A percentile compares a stretch with the other conserved stretches of the same genome.
Conservation (phyloP, 208 protist species). For the Trypanosoma brucei region DNA sequence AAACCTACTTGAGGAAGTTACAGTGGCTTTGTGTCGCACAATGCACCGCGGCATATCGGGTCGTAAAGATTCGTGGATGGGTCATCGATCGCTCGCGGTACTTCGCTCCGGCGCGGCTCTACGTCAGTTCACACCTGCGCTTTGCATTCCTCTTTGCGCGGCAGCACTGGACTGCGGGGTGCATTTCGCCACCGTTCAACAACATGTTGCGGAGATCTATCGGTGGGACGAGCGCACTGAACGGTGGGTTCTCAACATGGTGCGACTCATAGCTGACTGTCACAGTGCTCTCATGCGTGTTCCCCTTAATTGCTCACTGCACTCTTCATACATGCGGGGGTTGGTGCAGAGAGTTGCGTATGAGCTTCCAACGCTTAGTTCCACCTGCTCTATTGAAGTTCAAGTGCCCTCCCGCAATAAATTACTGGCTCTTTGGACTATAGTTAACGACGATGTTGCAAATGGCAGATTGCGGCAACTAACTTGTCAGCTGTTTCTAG, state of each 20-base stretch:
- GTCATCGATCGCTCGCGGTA: slow-evolving; percentile 45
- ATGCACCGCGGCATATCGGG: slow-evolving; percentile 30
- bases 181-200: slow-evolving; percentile 46
- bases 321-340: background rate
- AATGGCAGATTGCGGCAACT: slow-evolving; percentile 33
- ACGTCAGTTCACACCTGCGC: slow-evolving; percentile 27
- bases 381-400: slow-evolving; percentile 18
- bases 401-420: slow-evolving; percentile 40
- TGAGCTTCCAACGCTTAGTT: background rate
- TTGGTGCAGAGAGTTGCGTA: slow-evolving; percentile 9
- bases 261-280: slow-evolving; percentile 25
- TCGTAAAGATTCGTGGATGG: slow-evolving; percentile 42
- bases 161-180: slow-evolving; percentile 47
- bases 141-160: slow-evolving; percentile 43
- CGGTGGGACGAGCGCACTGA: slow-evolving; percentile 10
- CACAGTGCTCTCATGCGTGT: slow-evolving; percentile 13
- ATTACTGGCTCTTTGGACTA: slow-evolving; percentile 54
- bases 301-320: slow-evolving; percentile 1
- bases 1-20: slow-evolving; percentile 21
- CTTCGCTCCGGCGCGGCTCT: slow-evolving; percentile 22
- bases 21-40: slow-evolving; percentile 27
- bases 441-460: slow-evolving; percentile 23
- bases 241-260: slow-evolving; percentile 40
- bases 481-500: slow-evolving; percentile 36
- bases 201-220: slow-evolving; percentile 33